Conservation (phyloP, 2,329 filamentous ascomycete genomes). For the Monilinia fructigena region DNA sequence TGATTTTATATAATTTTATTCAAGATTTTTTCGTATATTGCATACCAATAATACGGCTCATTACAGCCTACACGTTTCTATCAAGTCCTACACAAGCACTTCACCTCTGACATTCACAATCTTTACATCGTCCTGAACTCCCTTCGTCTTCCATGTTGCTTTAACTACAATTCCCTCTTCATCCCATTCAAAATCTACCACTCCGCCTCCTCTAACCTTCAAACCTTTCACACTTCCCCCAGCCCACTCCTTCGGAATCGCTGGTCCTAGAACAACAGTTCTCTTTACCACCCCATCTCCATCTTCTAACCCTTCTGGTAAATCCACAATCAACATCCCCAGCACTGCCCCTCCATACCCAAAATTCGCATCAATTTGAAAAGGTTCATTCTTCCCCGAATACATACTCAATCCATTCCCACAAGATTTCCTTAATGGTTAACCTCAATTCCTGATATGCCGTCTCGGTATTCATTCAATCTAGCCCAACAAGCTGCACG, state of each 20-base stretch:
- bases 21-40: too few relatives aligned
- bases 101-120: slow-evolving; percentile 8
- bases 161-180: slow-evolving; percentile 17
- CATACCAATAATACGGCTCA: neutral
- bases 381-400: slow-evolving; percentile 46
- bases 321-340: slow-evolving; percentile 53
- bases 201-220: slow-evolving; percentile 46
- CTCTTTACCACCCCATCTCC: slow-evolving; percentile 27
- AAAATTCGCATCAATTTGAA: slow-evolving; percentile 61
- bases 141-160: neutral
- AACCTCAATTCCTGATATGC: slow-evolving; percentile 51
- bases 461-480: slow-evolving; percentile 51
- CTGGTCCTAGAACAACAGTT: slow-evolving; percentile 47
- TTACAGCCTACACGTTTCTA: neutral
- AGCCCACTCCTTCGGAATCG: slow-evolving; percentile 48
- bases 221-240: slow-evolving; percentile 47
- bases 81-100: neutral
- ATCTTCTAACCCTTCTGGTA: slow-evolving; percentile 39
- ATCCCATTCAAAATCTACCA: slow-evolving; percentile 48
- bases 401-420: slow-evolving; percentile 54
- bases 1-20: too few relatives aligned
- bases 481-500: slow-evolving; percentile 55
- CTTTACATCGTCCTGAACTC: neutral
- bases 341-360: slow-evolving; percentile 51
- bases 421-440: slow-evolving; percentile 52